Conservation (phyloP, 2,329 filamentous ascomycete genomes). For the Exophiala dermatitidis region DNA sequence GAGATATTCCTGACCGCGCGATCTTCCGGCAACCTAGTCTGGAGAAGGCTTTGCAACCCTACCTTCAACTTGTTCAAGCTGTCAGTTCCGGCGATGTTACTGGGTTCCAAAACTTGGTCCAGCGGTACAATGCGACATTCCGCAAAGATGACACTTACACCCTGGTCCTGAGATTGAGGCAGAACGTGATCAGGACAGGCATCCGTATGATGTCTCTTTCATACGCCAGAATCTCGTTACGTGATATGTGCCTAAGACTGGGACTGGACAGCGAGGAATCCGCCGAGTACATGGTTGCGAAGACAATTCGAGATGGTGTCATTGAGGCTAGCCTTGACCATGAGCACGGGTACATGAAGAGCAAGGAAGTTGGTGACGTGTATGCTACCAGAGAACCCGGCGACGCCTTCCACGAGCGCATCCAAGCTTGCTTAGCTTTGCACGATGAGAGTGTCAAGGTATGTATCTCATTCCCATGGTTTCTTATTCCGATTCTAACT, state of each 20-base stretch:
- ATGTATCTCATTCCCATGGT: constrained; percentile 28
- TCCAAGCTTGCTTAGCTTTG: constrained; percentile 79
- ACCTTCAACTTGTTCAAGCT: constrained; percentile 87
- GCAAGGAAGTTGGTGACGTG: constrained; percentile 90
- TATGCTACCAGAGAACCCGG: constrained; percentile 93
- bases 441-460: constrained; percentile 99
- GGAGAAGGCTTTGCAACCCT: constrained; percentile 81
- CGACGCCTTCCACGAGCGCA: constrained; percentile 96
- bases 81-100: constrained; percentile 94
- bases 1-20: constrained; percentile 91
- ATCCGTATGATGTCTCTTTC: constrained; percentile 98
- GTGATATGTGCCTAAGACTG: constrained; percentile 93
- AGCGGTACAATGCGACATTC: constrained; percentile 74
- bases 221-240: constrained; percentile 92
- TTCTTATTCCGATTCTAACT: constrained; percentile 28
- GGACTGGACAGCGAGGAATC: constrained; percentile 93
- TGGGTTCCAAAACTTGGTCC: constrained; percentile 82
- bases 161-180: constrained; percentile 83
- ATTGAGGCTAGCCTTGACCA: constrained; percentile 93
- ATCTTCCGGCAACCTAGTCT: constrained; percentile 85
- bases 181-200: constrained; percentile 99
- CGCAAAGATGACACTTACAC: constrained; percentile 92
- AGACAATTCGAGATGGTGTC: constrained; percentile 94
- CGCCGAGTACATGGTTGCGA: constrained; percentile 97
- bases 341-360: constrained; percentile 96